Evolutionary conservation across 148 eudicot species (phyloP).

Genomic region (Rhododendron griersonianum): DNA sequence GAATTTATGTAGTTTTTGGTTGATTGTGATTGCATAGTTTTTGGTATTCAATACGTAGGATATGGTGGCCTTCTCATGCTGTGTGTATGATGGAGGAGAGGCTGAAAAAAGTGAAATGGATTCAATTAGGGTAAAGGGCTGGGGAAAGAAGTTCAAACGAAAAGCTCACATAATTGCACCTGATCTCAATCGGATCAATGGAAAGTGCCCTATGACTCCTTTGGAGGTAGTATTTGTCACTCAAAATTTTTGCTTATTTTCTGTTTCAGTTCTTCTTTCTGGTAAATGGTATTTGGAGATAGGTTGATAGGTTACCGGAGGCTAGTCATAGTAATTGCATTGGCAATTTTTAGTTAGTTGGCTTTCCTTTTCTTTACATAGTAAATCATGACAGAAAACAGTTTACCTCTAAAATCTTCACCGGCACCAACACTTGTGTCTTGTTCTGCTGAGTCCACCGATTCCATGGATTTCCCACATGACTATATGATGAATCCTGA

Average conservation of each 20-base stretch:
- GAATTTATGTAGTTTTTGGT: not conserved
- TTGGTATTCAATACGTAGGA: constrained; percentile 39
- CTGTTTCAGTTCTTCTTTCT: not conserved
- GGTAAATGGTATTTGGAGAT: not conserved
- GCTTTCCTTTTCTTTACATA: not conserved
- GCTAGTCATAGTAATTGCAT: not conserved
- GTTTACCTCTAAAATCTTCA: not conserved
- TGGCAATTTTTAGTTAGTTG: not conserved
- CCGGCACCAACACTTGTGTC: not conserved
- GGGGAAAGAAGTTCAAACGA: constrained; percentile 73
- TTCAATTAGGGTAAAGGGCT: constrained; percentile 59
- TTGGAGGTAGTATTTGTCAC: constrained; percentile 53
- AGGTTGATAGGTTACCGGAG: not conserved
- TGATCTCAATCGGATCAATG: constrained; percentile 57
- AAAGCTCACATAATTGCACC: constrained; percentile 45
- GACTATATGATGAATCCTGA: not conserved
- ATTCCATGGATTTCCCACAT: not conserved
- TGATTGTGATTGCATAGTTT: not conserved
- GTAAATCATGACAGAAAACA: not conserved
- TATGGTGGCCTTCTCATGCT: constrained; percentile 91
- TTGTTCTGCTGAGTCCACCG: not conserved
- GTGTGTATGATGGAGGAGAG: constrained; percentile 76
- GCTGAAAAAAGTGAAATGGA: constrained; percentile 55
- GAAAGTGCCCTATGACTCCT: constrained; percentile 90
- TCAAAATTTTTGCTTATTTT: not conserved